Base-by-base conservation (phyloP, 805 yeast genomes). In the Nakazawaea ernobii region DNA sequence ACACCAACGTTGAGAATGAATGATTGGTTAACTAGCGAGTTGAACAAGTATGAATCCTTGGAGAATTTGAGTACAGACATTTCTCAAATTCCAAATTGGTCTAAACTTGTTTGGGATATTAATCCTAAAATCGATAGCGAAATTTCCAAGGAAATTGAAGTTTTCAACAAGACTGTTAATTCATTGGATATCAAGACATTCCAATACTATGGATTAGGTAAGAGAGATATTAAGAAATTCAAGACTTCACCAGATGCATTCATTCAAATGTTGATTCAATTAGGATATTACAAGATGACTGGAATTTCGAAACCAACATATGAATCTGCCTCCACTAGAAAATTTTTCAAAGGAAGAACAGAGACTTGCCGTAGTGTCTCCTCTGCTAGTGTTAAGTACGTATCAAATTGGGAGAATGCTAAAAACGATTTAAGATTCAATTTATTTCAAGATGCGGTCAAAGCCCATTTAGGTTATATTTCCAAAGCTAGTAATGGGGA, bases 281-380 rank as follows among this genome's bases (percentile, higher is more conserved):
- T 94, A 53, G 96, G 96, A 15, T 85, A 89, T 67, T 92, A 71
- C 73, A 90, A 89, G 68, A 73, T 82, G 67, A 75, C 87, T 36
- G 95, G 96, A 20, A 78, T 75, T 46, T 73, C 80, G 46, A 77
- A 92, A 60, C 97, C 97, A 53, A 92, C 97, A 10, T 92, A 92
- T 68, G 99, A 92, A 68, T 84, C 96, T 44, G 97, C 97, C 2
- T 88, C 98, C 17, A 92, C 97, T 1, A 81, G 98, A 66, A 84
- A 80, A 63, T 92, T 75, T 66, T 84, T 80, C 60, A 82, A 79
- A 59, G 99, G 99, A 48, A 80, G 99, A 65, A 92, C 98, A 8
- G 99, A 92, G 68, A 86, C 97, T 24, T 89, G 94, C 52, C 79
- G 99, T 59, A 70, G 89, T 4, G 96, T 88, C 9, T 82, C 96